A percentile compares a stretch with the other conserved stretches of the same genome.
Conservation (phyloP, 306 rosid genomes). For the Quercus rubra region DNA sequence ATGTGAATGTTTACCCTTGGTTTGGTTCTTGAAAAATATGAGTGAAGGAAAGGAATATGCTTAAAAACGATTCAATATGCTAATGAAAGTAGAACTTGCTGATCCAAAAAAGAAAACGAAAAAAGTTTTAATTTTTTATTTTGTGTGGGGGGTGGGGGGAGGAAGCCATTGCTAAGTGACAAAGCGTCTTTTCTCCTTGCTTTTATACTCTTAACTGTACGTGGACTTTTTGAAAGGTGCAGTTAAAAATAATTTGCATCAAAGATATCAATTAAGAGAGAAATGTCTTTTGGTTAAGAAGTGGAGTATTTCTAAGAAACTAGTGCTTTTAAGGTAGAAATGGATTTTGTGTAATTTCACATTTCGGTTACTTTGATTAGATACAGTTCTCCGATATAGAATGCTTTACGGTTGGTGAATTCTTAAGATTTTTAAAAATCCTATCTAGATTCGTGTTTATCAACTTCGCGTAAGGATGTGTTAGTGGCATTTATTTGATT, state of each 20-base stretch:
- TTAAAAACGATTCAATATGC: neutral
- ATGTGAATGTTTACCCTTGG: neutral
- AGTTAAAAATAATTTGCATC: neutral
- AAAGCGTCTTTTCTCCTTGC: neutral
- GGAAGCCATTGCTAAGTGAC: too few relatives aligned
- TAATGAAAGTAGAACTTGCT: neutral
- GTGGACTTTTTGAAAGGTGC: neutral
- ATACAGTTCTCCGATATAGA: neutral
- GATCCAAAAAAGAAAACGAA: too few relatives aligned
- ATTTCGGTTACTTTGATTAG: neutral
- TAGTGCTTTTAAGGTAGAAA: neutral
- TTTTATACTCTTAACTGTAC: neutral
- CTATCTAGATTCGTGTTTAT: too few relatives aligned
- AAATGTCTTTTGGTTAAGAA: neutral
- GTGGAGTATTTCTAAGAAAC: neutral
- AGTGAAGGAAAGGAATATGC: neutral
- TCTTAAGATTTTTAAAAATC: too few relatives aligned
- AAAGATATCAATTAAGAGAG: neutral
- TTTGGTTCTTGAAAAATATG: neutral
- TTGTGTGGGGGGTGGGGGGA: too few relatives aligned
- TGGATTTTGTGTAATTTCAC: neutral
- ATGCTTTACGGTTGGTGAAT: neutral
- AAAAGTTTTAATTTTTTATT: too few relatives aligned
- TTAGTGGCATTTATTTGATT: neutral
- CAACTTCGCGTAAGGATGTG: neutral